Evolutionary conservation across 2,329 filamentous ascomycete species (phyloP), one percentile per base, ranked within the genome.

Genomic region (Peltaster fructicola): DNA sequence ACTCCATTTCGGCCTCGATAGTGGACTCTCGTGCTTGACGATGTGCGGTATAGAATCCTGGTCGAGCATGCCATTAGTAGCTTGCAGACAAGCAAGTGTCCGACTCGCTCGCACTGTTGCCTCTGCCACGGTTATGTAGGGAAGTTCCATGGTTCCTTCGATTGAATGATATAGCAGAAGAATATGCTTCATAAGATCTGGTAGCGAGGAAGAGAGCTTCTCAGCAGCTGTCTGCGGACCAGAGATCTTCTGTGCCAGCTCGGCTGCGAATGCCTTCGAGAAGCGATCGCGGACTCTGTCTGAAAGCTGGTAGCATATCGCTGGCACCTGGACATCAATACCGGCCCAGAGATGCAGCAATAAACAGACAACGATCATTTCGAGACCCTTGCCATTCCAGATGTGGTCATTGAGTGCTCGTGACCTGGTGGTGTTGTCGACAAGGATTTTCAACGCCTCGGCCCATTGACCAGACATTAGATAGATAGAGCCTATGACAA

Each of bases 301-400:
- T 4, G 35, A 31, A 6, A 34, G 31, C 14, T 41, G 37, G 22
- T 43, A 41, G 29, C 46, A 48, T 9, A 50, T 34, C 6, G 48
- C 32, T 38, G 57, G 47, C 34, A 88, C 65, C 40, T 73, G 65
- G 40, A 95, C 95, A 43, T 88, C 77, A 40, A 85, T 61, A 4
- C 73, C 76, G 17, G 74, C 68, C 78, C 82, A 92, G 15, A 73
- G 77, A 33, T 91, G 69, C 40, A 95, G 66, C 19, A 95, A 45
- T 37, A 95, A 63, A 43, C 76, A 81, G 14, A 91, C 63, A 22
- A 88, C 57, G 31, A 91, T 79, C 14, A 84, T 71, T 46, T 98
- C 90, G 11, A 98, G 60, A 1, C 81, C 84, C 52, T 95, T 95
- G 10, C 79, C 88, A 53, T 93, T 81, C 85, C 88, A 98, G n/a